Base-by-base conservation (phyloP, 2,329 filamentous ascomycete genomes). In the Paramyrothecium roridum region DNA sequence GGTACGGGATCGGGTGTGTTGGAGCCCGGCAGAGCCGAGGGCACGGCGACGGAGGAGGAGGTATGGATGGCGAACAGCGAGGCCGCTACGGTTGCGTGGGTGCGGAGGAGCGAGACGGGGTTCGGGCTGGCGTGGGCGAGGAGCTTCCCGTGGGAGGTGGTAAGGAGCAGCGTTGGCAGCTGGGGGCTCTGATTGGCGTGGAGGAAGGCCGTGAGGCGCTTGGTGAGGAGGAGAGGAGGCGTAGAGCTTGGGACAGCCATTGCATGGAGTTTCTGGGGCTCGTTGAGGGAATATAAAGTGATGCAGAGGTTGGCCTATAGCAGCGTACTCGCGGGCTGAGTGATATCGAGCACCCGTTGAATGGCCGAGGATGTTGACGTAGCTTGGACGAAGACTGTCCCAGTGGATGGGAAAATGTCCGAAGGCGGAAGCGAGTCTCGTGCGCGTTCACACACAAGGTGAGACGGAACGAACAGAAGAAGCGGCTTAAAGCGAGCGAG, bases 1-100 rank as follows among this genome's bases (percentile, higher is more conserved):
- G 60, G 58, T 50, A 61, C 61, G 47, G 60, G 62, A 50, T 65
- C 61, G 34, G 65, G 63, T 50, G 67, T 63, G 61, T 67, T 58
- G 53, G 71, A 66, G 52, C 69, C 68, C 13, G 75, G 74, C 7
- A 80, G 66, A 1, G 77, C 73, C 13, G 74, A 72, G 37, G 75
- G 69, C 7, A 81, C 69, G 53, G 73, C 67, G 50, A 69, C 64
- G 26, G 73, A 73, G 13, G 75, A 73, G 22, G 74, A 72, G 45
- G 79, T 75, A 69, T 87, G 84, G 47, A 86, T 78, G 20, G 78
- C 74, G 75, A 84, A 85, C 20, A 87, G 78, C 7, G 81, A 84
- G 56, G 83, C 82, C 46, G 85, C 85, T 57, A 87, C 82, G 56
- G 84, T 87, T 62, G 82, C 82, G 67, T 87, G 83, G 11, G 81